Conservation (phyloP, 345 rosid genomes). For the Populus euphratica region DNA sequence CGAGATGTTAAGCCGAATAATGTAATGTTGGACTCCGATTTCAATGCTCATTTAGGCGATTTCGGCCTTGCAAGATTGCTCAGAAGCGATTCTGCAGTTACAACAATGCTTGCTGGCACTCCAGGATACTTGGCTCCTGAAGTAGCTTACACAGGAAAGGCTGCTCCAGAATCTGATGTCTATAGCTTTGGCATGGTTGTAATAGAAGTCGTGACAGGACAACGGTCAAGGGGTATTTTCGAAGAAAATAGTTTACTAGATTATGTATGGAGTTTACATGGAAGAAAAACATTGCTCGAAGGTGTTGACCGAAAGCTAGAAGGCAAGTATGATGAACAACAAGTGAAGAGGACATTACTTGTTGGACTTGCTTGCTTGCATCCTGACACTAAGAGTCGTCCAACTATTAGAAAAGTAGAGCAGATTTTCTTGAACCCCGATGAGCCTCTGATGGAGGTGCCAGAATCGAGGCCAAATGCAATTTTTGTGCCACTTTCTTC, state of each 20-base stretch:
- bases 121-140: constrained; percentile 42
- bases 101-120: constrained; percentile 45
- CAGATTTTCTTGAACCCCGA: constrained; percentile 34
- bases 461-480: constrained; percentile 22
- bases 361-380: constrained; percentile 37
- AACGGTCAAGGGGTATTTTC: constrained; percentile 26
- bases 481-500: constrained; percentile 21
- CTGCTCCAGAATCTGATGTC: constrained; percentile 30
- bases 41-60: constrained; percentile 36
- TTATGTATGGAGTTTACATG: constrained; percentile 27
- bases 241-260: constrained; percentile 41
- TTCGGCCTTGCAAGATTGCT: constrained; percentile 40
- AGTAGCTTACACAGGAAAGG: constrained; percentile 31
- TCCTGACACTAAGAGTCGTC: constrained; percentile 25
- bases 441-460: constrained; percentile 37
- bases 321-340: constrained; percentile 22
- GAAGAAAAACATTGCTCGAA: constrained; percentile 15
- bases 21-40: constrained; percentile 35
- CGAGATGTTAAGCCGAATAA: constrained; percentile 45
- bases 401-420: constrained; percentile 35
- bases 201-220: constrained; percentile 36
- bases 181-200: constrained; percentile 39
- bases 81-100: constrained; percentile 19
- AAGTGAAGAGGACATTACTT: constrained; percentile 25
- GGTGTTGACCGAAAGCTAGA: constrained; percentile 23